Conservation (phyloP, 2,329 filamentous ascomycete genomes). For the Phialocephala sp. region DNA sequence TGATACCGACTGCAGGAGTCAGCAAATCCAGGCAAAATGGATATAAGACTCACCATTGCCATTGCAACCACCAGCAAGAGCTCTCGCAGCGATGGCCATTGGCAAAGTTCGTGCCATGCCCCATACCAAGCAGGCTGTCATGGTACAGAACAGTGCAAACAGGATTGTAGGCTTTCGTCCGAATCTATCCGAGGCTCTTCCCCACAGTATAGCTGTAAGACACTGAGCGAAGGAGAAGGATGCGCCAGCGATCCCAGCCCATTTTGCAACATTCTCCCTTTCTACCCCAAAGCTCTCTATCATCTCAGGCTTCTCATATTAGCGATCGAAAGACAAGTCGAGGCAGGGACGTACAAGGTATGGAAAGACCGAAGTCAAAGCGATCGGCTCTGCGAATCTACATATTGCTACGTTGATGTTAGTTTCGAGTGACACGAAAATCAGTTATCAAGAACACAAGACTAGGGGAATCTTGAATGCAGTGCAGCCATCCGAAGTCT, state of each 20-base stretch:
- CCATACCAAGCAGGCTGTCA: conserved; percentile 81
- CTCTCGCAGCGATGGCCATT: conserved; percentile 80
- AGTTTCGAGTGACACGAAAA: conserved; percentile 5
- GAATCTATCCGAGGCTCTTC: conserved; percentile 75
- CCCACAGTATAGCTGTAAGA: conserved; percentile 75
- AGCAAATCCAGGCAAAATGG: conserved; percentile 22
- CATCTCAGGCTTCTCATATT: conserved; percentile 73
- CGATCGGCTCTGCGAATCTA: conserved; percentile 77
- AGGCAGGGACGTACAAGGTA: conserved; percentile 47
- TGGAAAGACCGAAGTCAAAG: conserved; percentile 58
- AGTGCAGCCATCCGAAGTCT: neutral
- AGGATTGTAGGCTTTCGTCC: conserved; percentile 87
- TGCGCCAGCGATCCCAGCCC: conserved; percentile 77
- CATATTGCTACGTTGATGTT: conserved; percentile 65
- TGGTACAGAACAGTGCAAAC: conserved; percentile 74
- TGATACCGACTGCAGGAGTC: conserved; percentile 72
- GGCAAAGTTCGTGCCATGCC: conserved; percentile 79
- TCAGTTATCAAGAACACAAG: neutral
- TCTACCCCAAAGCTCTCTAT: conserved; percentile 77
- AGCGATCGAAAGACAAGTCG: conserved; percentile 3
- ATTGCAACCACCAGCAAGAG: conserved; percentile 81
- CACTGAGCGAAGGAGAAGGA: conserved; percentile 77
- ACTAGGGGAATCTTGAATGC: neutral
- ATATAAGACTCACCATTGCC: conserved; percentile 67
- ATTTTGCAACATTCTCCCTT: conserved; percentile 75